Evolutionary conservation across 805 yeast genomes (phyloP), one percentile per base, ranked within the genome.

Genomic region (Kuraishia cidri): DNA sequence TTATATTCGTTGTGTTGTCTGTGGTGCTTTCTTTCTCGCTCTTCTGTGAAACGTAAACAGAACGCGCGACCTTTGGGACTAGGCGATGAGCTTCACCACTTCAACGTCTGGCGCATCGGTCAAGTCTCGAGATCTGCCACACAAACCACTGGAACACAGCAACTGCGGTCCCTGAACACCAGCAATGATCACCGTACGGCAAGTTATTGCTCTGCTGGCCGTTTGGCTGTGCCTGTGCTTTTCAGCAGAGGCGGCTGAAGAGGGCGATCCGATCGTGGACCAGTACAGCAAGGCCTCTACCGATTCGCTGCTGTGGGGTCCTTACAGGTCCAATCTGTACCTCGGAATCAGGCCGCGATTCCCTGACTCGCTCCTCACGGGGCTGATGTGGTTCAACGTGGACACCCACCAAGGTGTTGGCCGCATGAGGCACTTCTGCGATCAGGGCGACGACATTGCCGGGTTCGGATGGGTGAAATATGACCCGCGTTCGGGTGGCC

Each of bases 401-500:
- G 79, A 82, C 38, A 56, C 62, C 19, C 63, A 69, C 37, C 54
- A 58, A 4, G 80, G 80, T 2, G 45, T 84, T 9, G 56, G 64
- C 4, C 58, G 64, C 15, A 54, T 80, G 16, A 73, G 95, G 44
- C 95, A 87, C 53, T 66, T 70, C 34, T 83, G 87, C 46, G 85
- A 79, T 33, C 87, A 78, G 43, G 61, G 62, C 24, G 90, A 87
- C 46, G 69, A 75, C 31, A 64, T 87, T 58, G 66, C 65, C 16
- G 75, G 72, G 34, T 90, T 83, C 43, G 85, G 88, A 17, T 92
- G 97, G 96, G 65, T 72, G n/a, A 60, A 65, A 24, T 92, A 81
- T 52, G 97, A 92, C 50, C 87, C 96, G 4, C 67, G 97, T 41
- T 31, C 56, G 10, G 98, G 98, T 16, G 98, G 98, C 0, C 62